Evolutionary conservation across 805 yeast genomes (phyloP), one percentile per base, ranked within the genome.

Genomic region (Ogataea parapolymorpha): DNA sequence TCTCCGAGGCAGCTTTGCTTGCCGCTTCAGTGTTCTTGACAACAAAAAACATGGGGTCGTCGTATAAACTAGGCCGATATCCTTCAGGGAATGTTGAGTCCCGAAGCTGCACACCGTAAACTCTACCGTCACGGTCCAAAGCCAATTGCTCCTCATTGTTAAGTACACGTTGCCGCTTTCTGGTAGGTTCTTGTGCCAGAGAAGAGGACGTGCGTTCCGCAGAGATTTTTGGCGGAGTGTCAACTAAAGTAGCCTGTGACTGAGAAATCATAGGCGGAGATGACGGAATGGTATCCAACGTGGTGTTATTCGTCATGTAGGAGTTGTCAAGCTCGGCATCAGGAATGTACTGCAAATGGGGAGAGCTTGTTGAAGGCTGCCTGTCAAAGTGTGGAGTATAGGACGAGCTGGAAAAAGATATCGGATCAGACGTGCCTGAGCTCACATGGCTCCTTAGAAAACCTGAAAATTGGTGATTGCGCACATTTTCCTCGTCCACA

Each of bases 51-150:
- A 60, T 53, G 8, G 66, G 65, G 37, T 62, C 66, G 33, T 61
- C 66, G 31, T 58, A 62, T 24, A 58, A 43, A 47, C 60, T 53
- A 6, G 63, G 59, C 9, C 51, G 44, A 34, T 56, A 62, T 26
- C 54, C 58, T 30, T 35, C 45, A 6, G 53, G 69, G 60, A 42
- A 60, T 36, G 49, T 50, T 3, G 58, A 55, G 20, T 56, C 54
- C 11, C 57, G 58, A 5, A 61, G 42, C 8, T 50, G 43, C 18
- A 63, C 50, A 2, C 69, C 70, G 32, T 54, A 61, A 3, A 64
- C 67, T 32, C 62, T 51, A 7, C 68, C 68, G 40, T 74, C 74
- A 37, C 66, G 62, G 49, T 77, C 82, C 22, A 77, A 64, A 0
- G 80, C 81, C 46, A 75, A 71, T 26, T 56, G 51, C n/a, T 56